Evolutionary conservation across 441 rosid genomes (phyloP).

Genomic region (Jatropha multifida): DNA sequence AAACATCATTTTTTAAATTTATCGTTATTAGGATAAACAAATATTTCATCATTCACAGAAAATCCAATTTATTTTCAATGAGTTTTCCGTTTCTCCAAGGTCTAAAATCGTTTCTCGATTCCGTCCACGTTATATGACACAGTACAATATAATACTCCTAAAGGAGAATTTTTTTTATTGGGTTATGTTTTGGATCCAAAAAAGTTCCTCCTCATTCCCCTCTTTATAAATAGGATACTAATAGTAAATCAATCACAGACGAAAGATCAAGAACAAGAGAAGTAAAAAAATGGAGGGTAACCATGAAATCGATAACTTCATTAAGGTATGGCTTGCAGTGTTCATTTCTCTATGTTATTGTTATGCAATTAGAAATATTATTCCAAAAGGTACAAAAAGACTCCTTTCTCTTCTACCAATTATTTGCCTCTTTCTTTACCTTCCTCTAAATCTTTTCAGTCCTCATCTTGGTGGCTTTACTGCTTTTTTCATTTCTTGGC

Average conservation of each 20-base stretch:
- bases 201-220: neutral
- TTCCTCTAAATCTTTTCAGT: conserved; percentile 52
- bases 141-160: too few relatives aligned
- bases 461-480: conserved; percentile 37
- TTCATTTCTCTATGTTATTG: conserved; percentile 43
- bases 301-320: conserved; percentile 43
- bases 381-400: conserved; percentile 45
- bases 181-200: neutral
- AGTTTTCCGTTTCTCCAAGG: too few relatives aligned
- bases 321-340: conserved; percentile 47
- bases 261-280: neutral
- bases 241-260: neutral
- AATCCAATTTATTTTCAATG: too few relatives aligned
- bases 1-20: too few relatives aligned
- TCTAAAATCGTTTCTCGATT: too few relatives aligned
- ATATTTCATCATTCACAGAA: too few relatives aligned
- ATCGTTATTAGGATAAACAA: too few relatives aligned
- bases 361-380: conserved; percentile 32
- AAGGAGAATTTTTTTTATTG: too few relatives aligned
- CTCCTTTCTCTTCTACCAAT: conserved; percentile 52
- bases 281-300: conserved; percentile 22
- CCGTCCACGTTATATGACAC: too few relatives aligned
- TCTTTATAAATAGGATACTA: neutral
- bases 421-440: conserved; percentile 37
- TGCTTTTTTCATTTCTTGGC: conserved; percentile 58